A percentile compares a stretch with the other conserved stretches of the same genome.
Evolutionary conservation across 2,329 filamentous ascomycete genomes (phyloP).

Genomic region (Furcasterigmium sp.): DNA sequence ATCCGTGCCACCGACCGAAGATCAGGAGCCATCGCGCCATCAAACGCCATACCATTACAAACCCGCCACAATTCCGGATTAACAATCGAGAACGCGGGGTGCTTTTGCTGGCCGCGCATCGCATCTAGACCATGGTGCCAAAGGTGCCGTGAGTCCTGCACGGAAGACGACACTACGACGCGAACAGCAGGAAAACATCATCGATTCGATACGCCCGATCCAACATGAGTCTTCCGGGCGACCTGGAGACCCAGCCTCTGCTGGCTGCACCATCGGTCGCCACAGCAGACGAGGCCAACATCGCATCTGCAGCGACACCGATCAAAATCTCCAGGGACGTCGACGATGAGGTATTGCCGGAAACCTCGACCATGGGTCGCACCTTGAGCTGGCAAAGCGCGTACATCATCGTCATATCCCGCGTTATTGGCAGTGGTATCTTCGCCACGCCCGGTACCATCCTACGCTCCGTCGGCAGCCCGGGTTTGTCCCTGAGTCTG

Average conservation of each 20-base stretch:
- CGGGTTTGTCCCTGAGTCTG: conserved; percentile 55
- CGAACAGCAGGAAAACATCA: no score
- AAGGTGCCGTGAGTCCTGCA: neutral
- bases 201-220: no score
- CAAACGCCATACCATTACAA: conserved; percentile 1
- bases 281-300: neutral
- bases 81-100: neutral
- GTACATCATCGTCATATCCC: conserved; percentile 62
- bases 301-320: neutral
- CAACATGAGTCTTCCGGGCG: neutral
- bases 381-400: conserved; percentile 58
- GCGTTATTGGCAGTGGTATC: conserved; percentile 66
- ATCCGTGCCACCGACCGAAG: neutral
- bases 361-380: conserved; percentile 52
- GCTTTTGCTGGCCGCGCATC: neutral
- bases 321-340: conserved; percentile 21
- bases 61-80: neutral
- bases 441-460: conserved; percentile 68
- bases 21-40: conserved; percentile 1
- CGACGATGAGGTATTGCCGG: conserved; percentile 55
- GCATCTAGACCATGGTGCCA: neutral
- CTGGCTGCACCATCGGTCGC: neutral
- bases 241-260: neutral
- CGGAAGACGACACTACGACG: no score
- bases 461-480: conserved; percentile 59